Evolutionary conservation across 768 basidiomycete species (phyloP), one percentile per base, ranked within the genome.

Genomic region (Collybiopsis confluens): DNA sequence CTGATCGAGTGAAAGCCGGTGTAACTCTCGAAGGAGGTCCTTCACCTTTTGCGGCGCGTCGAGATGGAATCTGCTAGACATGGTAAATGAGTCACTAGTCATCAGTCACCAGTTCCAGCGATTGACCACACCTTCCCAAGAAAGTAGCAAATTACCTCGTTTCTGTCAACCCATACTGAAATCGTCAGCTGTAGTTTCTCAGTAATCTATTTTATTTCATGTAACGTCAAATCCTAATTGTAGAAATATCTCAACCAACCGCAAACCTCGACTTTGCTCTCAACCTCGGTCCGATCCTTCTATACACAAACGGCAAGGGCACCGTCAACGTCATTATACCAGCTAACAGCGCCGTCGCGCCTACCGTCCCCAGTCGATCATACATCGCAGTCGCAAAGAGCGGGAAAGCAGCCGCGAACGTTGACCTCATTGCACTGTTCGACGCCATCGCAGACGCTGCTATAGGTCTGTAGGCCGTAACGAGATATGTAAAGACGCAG

Each of bases 311-410:
- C 50, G 50, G 24, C 30, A 52, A 26, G 23, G 41, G 41, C 4
- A 41, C 27, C 50, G 50, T 52, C 26, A 52, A 27, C 8, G 38
- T 43, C 41, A 52, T 52, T 10, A 53, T n/a, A 37, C 10, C 36
- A 37, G n/a, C 36, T 10, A 37, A 37, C n/a, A 37, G n/a, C n/a
- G n/a, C n/a, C 30, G 83, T 85, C 1, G 85, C 87, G 0, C 88
- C 88, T 0, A 86, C 85, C 0, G 84, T 82, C 0, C 88, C 86
- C 4, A 90, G 64, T 4, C 66, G 59, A 10, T 65, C 55, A 63
- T 93, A 93, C 68, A 83, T 78, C 0, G 88, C 81, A 62, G 86
- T 76, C 0, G 88, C 86, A 40, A 80, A 83, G 1, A 64, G 75
- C 1, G 86, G 86, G 65, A 87, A 86, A 2, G 75, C 76, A 0